A percentile compares a stretch with the other conserved stretches of the same genome.
Conservation (phyloP, 2,329 filamentous ascomycete genomes). For the Neonectria faginata region DNA sequence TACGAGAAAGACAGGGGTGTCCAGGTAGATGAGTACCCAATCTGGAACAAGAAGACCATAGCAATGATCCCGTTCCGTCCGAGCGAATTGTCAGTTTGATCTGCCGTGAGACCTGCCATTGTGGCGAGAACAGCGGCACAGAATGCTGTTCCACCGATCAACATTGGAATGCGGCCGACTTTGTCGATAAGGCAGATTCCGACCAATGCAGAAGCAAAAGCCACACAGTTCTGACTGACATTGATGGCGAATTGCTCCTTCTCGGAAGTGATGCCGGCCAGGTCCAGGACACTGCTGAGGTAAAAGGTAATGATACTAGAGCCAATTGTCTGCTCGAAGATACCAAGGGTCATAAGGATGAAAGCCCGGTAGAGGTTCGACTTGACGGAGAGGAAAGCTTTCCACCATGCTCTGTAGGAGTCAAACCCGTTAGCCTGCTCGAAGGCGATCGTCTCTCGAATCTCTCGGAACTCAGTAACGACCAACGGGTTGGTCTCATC, state of each 20-base stretch:
- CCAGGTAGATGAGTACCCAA: slow-evolving; percentile 31
- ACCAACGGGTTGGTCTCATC: slow-evolving; percentile 55
- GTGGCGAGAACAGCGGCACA: slow-evolving; percentile 28
- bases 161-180: slow-evolving; percentile 26
- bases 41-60: slow-evolving; percentile 30
- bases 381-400: slow-evolving; percentile 16
- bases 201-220: slow-evolving; percentile 19
- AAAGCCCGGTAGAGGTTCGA: slow-evolving; percentile 26
- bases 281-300: slow-evolving; percentile 27
- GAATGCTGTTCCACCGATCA: slow-evolving; percentile 20
- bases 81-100: slow-evolving; percentile 15
- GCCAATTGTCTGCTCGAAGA: slow-evolving; percentile 31
- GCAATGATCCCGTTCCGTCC: slow-evolving; percentile 28
- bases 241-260: slow-evolving; percentile 33
- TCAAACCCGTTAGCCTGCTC: slow-evolving; percentile 36
- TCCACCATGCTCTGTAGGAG: slow-evolving; percentile 30
- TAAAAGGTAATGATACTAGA: slow-evolving; percentile 33
- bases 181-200: slow-evolving; percentile 26
- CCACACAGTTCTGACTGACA: slow-evolving; percentile 25
- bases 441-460: slow-evolving; percentile 46
- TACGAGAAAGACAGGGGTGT: slow-evolving; percentile 28
- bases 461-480: slow-evolving; percentile 53
- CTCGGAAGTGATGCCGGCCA: slow-evolving; percentile 28
- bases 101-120: slow-evolving; percentile 25
- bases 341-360: slow-evolving; percentile 27